Evolutionary conservation across 2,329 filamentous ascomycete genomes (phyloP).

Genomic region (Claviceps cyperi): DNA sequence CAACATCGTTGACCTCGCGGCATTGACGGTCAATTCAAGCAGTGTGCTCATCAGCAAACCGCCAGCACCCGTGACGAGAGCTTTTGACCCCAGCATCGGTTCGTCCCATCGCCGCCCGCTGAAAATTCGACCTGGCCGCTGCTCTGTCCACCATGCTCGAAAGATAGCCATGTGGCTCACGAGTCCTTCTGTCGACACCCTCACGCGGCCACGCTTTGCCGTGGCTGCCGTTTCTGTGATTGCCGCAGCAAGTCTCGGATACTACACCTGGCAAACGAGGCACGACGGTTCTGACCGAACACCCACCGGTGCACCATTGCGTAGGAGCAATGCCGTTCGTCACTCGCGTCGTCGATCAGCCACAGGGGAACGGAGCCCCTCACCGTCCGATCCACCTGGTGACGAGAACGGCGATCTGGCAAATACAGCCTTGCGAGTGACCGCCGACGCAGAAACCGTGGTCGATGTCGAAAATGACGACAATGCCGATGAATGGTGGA

Average conservation of each 20-base stretch:
- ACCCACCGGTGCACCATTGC: slow-evolving; percentile 28
- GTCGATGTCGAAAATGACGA: slow-evolving; percentile 25
- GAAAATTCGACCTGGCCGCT: background rate
- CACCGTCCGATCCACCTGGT: slow-evolving; percentile 24
- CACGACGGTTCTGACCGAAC: slow-evolving; percentile 11
- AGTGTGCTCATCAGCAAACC: background rate
- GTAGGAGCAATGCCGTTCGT: slow-evolving; percentile 54
- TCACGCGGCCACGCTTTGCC: slow-evolving; percentile 39
- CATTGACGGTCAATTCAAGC: background rate
- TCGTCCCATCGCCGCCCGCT: background rate
- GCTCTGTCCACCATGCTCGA: slow-evolving; percentile 16
- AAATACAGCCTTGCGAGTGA: slow-evolving; percentile 9
- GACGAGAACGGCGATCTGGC: slow-evolving; percentile 30
- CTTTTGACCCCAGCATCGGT: background rate
- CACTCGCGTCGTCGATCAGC: slow-evolving; percentile 25
- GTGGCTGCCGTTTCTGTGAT: slow-evolving; percentile 41
- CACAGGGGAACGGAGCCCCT: slow-evolving; percentile 24
- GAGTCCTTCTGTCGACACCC: slow-evolving; percentile 35
- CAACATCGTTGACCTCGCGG: background rate
- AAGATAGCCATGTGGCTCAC: slow-evolving; percentile 31
- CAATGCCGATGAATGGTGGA: slow-evolving; percentile 36
- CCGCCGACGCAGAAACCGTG: slow-evolving; percentile 24
- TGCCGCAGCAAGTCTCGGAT: slow-evolving; percentile 42
- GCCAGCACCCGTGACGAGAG: background rate
- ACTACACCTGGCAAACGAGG: slow-evolving; percentile 37